A percentile compares a stretch with the other conserved stretches of the same genome.
Evolutionary conservation across 2,329 filamentous ascomycete species (phyloP).

Genomic region (Monosporascus sp.): DNA sequence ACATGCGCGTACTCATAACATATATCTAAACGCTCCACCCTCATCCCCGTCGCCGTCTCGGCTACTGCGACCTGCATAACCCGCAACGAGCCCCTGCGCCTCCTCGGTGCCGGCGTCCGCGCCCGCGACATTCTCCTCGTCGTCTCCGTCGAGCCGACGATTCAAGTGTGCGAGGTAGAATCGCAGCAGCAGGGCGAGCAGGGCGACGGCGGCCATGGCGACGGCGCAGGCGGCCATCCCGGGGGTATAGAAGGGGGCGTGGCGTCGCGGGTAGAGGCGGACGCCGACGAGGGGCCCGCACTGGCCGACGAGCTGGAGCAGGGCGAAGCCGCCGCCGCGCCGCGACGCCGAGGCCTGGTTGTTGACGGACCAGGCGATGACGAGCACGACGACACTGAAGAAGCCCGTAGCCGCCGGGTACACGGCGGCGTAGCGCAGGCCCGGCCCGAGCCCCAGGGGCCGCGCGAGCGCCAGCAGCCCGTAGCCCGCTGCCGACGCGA

Average conservation of each 20-base stretch:
- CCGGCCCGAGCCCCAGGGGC: conserved; percentile 36
- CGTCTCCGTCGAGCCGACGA: conserved; percentile 22
- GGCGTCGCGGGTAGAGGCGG: conserved; percentile 55
- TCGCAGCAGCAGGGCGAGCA: conserved; percentile 48
- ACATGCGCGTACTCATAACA: conserved; percentile 2
- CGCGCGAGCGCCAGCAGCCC: conserved; percentile 55
- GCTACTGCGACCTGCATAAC: not conserved
- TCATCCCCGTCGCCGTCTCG: conserved; percentile 1
- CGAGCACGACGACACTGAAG: conserved; percentile 76
- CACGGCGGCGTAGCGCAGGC: conserved; percentile 64
- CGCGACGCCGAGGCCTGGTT: conserved; percentile 68
- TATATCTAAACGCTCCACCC: conserved; percentile 6
- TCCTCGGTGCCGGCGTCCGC: conserved; percentile 6
- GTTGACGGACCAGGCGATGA: conserved; percentile 85
- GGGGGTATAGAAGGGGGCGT: conserved; percentile 55
- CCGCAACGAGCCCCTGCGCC: conserved; percentile 2
- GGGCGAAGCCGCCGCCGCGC: conserved; percentile 70
- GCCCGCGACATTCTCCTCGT: not conserved
- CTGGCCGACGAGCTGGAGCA: conserved; percentile 79
- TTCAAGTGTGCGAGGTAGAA: conserved; percentile 38
- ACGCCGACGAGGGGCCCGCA: conserved; percentile 69
- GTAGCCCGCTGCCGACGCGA: conserved; percentile 59
- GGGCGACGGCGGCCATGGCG: conserved; percentile 58
- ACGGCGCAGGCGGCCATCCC: conserved; percentile 60
- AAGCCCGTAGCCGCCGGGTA: conserved; percentile 78